Percentiles rank a stretch among this genome's conserved stretches.
phyloP scores from a whole-genome alignment of 176 grass and related monocot genomes.

The Zea mays region Zm-B73-REFERENCE-NAM-5.0 NC_050100.1:198645001-198645500 shows the following conservation, averaged over 20 bases:
- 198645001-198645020: too few relatives aligned
- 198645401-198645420: slow-evolving; percentile 29
- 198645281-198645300: not conserved
- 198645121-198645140: not conserved
- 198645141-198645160: not conserved
- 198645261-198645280: not conserved
- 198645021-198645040: too few relatives aligned
- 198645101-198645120: too few relatives aligned
- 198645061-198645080: too few relatives aligned
- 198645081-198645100: too few relatives aligned
- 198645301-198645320: slow-evolving; percentile 5
- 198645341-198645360: not conserved
- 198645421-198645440: not conserved
- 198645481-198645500: not conserved
- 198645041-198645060: too few relatives aligned
- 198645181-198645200: not conserved
- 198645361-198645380: not conserved
- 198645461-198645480: not conserved
- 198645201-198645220: not conserved
- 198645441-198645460: not conserved
- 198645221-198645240: not conserved
- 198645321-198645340: not conserved
- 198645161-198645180: not conserved
- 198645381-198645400: not conserved
- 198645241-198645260: not conserved